Conservation (phyloP, 495 filamentous ascomycete species). For the Pseudoneurospora amorphoporcata region DNA sequence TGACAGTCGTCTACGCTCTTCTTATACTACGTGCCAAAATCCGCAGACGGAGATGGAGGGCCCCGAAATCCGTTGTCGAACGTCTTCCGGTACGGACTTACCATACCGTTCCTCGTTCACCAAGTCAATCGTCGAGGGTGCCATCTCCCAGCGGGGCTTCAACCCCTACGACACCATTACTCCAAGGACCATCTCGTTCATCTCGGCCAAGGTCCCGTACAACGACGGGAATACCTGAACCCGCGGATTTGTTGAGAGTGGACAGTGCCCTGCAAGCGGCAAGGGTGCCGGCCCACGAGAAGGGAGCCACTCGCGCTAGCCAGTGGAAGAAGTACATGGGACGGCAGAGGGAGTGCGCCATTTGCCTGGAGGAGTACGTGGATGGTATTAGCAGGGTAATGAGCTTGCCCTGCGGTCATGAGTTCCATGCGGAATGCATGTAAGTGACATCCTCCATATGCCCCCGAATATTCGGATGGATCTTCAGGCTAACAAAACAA, state of each 20-base stretch:
- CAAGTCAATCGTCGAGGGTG: constrained; percentile 46
- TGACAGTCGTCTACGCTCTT: constrained; percentile 87
- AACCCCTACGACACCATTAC: constrained; percentile 66
- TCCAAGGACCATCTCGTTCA: constrained; percentile 44
- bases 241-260: constrained; percentile 24
- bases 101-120: constrained; percentile 62
- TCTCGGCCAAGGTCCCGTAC: constrained; percentile 57
- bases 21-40: constrained; percentile 82
- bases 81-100: constrained; percentile 92
- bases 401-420: constrained; percentile 96
- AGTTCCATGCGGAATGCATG: constrained; percentile 99
- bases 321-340: constrained; percentile 77
- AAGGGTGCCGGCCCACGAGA: constrained; percentile 31
- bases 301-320: constrained; percentile 38
- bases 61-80: constrained; percentile 91
- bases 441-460: constrained; percentile 42
- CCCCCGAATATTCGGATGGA: neutral
- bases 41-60: constrained; percentile 82
- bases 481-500: constrained; percentile 14
- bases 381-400: constrained; percentile 92
- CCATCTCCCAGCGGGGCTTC: constrained; percentile 43
- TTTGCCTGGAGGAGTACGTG: constrained; percentile 93
- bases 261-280: constrained; percentile 27
- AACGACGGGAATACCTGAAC: constrained; percentile 46
- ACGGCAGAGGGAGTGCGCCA: constrained; percentile 88